Evolutionary conservation across 331 rosid species (phyloP), one percentile per base, ranked within the genome.

Genomic region (Malus hybrid): DNA sequence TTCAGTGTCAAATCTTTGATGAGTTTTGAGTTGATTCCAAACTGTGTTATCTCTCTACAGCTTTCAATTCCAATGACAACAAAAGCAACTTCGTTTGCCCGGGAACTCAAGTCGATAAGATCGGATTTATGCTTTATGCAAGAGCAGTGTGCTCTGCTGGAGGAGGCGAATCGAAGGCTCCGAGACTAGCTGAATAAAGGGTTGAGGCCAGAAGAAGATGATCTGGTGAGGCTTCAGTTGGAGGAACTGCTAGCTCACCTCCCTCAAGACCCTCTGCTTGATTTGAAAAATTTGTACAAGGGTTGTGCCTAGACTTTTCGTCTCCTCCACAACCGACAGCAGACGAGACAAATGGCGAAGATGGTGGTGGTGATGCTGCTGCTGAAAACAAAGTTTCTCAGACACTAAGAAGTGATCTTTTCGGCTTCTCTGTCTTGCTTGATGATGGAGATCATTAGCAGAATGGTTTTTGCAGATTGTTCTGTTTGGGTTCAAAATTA

Each of bases 171-270:
- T 19, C 76, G 91, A 72, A 81, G 97, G 67, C 84, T 92, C 6
- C 83, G 97, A 12, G 97, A 90, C 50, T 97, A 96, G 28, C 80
- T 92, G 33, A 77, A 78, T 7, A 84, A 87, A 76, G 97, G 97
- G 60, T 77, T 81, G 64, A 86, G 96, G 82, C 96, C 96, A 0
- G 97, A 94, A 67, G 97, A 94, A 89, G 97, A 92, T 84, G 97
- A 94, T 83, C 80, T 92, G 86, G 99, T 95, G 87, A 92, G 97
- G 85, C 99, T 95, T 86, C 99, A 95, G 79, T 82, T 95, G 82
- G 97, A 95, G 84, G 97, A 93, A 76, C 78, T 92, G 73, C 91
- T 92, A 22, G 70, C 87, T 87, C 61, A 86, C 92, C 44, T 86
- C 97, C 15, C 91, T 24, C 24, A 92, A 69, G 99, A 90, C 34